Conservation (phyloP, 306 rosid species). For the Sphenostylis stenocarpa region DNA sequence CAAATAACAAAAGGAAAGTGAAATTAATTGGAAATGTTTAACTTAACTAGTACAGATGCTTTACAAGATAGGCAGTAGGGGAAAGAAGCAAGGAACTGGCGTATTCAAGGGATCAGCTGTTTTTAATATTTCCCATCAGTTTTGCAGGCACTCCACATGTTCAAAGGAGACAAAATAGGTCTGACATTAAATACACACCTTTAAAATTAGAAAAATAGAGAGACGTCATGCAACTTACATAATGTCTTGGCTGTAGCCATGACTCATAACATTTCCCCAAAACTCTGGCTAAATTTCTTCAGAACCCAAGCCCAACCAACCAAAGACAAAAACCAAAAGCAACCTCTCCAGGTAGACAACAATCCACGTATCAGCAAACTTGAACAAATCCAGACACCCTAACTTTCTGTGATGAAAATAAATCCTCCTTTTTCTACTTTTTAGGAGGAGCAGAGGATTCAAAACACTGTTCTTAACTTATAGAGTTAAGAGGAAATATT, state of each 20-base stretch:
- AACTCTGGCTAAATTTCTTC: conserved; percentile 4
- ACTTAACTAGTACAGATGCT: neutral
- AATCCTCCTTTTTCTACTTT: neutral
- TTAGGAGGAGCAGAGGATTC: neutral
- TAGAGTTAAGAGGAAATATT: neutral
- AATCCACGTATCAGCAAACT: neutral
- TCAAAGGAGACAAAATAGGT: neutral
- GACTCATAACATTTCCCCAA: neutral
- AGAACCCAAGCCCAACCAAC: neutral
- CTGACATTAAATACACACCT: neutral
- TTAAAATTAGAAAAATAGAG: neutral
- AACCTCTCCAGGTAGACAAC: neutral
- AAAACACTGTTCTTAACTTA: neutral
- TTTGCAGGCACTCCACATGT: neutral
- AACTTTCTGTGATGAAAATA: neutral
- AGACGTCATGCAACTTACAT: neutral
- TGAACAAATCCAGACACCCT: neutral
- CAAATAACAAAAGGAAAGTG: neutral
- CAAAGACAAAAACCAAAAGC: neutral
- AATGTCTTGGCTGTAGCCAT: neutral
- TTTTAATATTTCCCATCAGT: neutral
- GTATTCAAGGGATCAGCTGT: neutral
- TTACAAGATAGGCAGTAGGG: neutral
- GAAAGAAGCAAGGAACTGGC: neutral
- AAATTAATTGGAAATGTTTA: neutral